Evolutionary conservation across 345 rosid genomes (phyloP).

Genomic region (Euphorbia pulcherrima): DNA sequence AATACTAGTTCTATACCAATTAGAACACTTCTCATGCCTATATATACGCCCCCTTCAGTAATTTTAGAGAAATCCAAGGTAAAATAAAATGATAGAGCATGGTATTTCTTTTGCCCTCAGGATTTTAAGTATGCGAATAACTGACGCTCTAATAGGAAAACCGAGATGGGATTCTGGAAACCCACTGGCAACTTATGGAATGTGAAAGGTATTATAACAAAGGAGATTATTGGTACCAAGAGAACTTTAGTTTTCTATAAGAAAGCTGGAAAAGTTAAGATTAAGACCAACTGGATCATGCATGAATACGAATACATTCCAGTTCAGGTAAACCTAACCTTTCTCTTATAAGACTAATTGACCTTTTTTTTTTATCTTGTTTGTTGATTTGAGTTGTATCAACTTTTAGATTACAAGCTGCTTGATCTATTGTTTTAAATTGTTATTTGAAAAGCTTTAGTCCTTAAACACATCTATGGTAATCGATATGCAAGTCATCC

Average conservation of each 20-base stretch:
- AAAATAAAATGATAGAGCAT: conserved; percentile 7
- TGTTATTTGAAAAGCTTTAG: background rate
- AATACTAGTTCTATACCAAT: no score
- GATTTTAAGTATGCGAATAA: conserved; percentile 26
- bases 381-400: background rate
- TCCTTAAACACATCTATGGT: background rate
- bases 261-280: background rate
- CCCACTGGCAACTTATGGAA: conserved; percentile 33
- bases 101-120: conserved; percentile 39
- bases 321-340: conserved; percentile 10
- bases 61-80: conserved; percentile 10
- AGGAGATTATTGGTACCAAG: conserved; percentile 34
- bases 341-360: no score
- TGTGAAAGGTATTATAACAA: conserved; percentile 1
- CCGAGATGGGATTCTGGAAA: conserved; percentile 50
- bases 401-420: background rate
- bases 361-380: background rate
- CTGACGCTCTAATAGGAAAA: conserved; percentile 21
- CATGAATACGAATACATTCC: conserved; percentile 31
- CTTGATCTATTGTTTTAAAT: background rate
- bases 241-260: conserved; percentile 38
- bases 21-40: background rate
- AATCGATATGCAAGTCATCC: background rate
- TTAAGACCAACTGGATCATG: conserved; percentile 31
- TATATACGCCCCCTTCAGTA: no score